These are phyloP conservation scores for Diutina neorugosa DNA, from an alignment of 1,139 yeast species.

Conservation along the genomic window DNA sequence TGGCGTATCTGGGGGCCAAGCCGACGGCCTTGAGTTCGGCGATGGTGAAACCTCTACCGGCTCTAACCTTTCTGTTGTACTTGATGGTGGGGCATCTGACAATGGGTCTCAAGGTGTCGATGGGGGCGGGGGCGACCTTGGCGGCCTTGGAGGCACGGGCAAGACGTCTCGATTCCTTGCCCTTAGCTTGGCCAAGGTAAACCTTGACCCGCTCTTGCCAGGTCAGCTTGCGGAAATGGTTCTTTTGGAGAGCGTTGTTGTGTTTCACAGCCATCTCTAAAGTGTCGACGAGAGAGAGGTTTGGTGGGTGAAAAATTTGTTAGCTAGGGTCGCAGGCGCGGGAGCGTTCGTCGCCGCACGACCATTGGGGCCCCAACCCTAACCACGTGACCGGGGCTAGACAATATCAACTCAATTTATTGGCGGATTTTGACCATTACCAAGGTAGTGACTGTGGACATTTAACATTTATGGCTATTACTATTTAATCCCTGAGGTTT, in stretches of 20 bases:
- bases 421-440: background rate
- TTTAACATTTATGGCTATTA: too few species aligned
- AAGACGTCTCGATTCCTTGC: conserved; percentile 93
- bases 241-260: conserved; percentile 95
- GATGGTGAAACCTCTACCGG: conserved; percentile 98
- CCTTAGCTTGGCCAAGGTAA: conserved; percentile 99
- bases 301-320: background rate
- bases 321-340: background rate
- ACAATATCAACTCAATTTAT: background rate
- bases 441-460: too few species aligned
- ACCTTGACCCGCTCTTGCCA: conserved; percentile 99
- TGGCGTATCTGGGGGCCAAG: conserved; percentile 88
- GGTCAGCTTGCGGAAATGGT: conserved; percentile 92
- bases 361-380: background rate
- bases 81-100: conserved; percentile 97
- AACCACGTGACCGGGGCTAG: background rate
- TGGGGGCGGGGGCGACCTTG: conserved; percentile 92
- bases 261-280: conserved; percentile 77
- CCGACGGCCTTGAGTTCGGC: conserved; percentile 99
- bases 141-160: conserved; percentile 94
- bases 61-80: conserved; percentile 99
- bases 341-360: background rate
- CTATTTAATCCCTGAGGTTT: too few species aligned
- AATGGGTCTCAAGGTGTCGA: conserved; percentile 92
- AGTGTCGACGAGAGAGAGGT: conserved; percentile 2